Evolutionary conservation across 2,329 filamentous ascomycete genomes (phyloP), one percentile per base, ranked within the genome.

Genomic region (Sodiomyces alkalinus): DNA sequence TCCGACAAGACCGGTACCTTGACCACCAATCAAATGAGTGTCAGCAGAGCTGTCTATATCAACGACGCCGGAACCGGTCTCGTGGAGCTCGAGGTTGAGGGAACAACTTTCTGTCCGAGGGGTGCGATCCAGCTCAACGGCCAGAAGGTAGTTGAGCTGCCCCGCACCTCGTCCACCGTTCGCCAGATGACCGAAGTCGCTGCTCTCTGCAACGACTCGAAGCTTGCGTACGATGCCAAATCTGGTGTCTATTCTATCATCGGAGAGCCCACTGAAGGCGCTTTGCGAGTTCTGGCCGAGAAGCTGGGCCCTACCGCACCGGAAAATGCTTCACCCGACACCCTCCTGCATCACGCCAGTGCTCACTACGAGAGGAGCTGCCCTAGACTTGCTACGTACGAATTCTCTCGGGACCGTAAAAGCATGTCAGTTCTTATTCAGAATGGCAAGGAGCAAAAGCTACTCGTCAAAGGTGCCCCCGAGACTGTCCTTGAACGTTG

Each of bases 21-120:
- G 49, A 98, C 90, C 8, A 98, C 90, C 22, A 98, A 98, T 59
- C 86, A 96, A 57, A 98, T 98, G 90, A 96, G 90, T 48, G 90
- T 94, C 32, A 90, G 76, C 62, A 92, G 87, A 56, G 59, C 96
- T 31, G 80, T 93, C 26, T 82, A 86, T 49, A 64, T 98, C 41
- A 76, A 71, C 43, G 73, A 80, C 40, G 55, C 68, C 34, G 86
- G 82, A 27, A 69, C 60, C 30, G 76, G 71, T 33, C 62, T 96
- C 15, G 80, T 86, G 43, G 86, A 93, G 49, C 67, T 93, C 26
- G 77, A 90, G 35, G 79, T 98, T 17, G 78, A 92, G 49, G 90
- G 90, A 24, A 93, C 85, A 1, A 96, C 83, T 26, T 96, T 94
- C 48, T 70, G 82, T 19, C 90, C 87, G 5, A 71, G 75, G 40